Evolutionary conservation across 2,329 filamentous ascomycete genomes (phyloP), one percentile per base, ranked within the genome.

Genomic region (Coleophoma crateriformis): DNA sequence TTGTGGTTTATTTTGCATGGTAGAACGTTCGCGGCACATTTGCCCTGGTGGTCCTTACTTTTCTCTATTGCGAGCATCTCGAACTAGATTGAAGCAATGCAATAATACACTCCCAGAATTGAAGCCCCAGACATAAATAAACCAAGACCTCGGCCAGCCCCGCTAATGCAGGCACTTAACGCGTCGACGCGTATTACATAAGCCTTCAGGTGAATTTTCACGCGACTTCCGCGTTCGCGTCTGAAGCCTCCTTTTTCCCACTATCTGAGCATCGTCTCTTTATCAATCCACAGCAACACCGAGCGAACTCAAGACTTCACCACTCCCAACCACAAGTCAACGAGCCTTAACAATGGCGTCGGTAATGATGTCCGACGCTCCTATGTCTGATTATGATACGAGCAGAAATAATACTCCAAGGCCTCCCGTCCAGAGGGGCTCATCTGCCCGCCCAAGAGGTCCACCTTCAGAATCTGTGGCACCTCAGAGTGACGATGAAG

Each of bases 1-100:
- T 87, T 81, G 67, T 95, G 85, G 60, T 91, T 78, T 62, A 96
- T 81, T 48, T 82, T 80, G 61, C 88, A 94, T 3, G 91, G 90
- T 13, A 96, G 75, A 17, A 96, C 71, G 61, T 96, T 85, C 4
- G 85, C 61, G 0, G 52, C 58, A 50, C 59, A 64, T 55, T 58
- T 59, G 10, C 59, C 58, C 44, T 60, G 52, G 34, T 62, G 52
- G 19, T 8, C 47, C 38, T 59, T 58, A 35, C 52, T 53, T 49
- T 61, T 60, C 38, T 58, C 55, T 19, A 65, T 58, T 33, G 62
- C 54, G 42, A 63, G 50, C 63, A 64, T 64, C 15, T 39, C 52
- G 35, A 15, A 15, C 6, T 10, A 27, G 8, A 27, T 7, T 27
- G 27, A 27, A 27, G 8, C 27, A 27, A 27, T 27, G 27, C 27